Evolutionary conservation across 2,329 filamentous ascomycete species (phyloP).

Genomic region (Eutypella sp.): DNA sequence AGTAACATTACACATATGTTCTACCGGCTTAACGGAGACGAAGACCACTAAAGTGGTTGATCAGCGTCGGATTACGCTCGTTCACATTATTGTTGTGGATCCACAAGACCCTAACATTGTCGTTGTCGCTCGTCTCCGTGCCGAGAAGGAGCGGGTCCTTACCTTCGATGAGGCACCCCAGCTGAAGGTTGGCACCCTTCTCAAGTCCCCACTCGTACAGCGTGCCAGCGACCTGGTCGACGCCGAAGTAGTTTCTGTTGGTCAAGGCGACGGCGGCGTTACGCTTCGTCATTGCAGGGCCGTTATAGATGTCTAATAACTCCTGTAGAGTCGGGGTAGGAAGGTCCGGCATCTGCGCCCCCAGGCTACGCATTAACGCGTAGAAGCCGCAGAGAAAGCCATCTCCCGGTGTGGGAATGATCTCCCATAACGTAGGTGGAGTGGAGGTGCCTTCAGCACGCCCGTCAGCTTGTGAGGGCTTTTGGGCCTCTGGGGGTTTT

Average conservation of each 20-base stretch:
- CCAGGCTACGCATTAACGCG: not conserved
- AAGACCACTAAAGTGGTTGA: not conserved
- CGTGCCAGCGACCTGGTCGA: not conserved
- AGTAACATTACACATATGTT: too few species aligned
- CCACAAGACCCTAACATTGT: not conserved
- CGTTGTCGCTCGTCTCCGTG: not conserved
- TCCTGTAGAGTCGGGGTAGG: not conserved
- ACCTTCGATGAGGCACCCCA: not conserved
- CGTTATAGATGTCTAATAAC: not conserved
- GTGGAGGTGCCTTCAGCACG: not conserved
- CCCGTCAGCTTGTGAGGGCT: too few species aligned
- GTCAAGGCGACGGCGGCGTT: not conserved
- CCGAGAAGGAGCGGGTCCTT: not conserved
- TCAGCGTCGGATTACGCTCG: not conserved
- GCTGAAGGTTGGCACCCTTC: not conserved
- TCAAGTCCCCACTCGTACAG: not conserved
- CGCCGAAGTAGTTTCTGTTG: not conserved
- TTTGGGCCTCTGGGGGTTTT: too few species aligned
- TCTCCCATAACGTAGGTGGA: not conserved
- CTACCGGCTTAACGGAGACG: not conserved
- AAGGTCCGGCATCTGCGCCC: not conserved
- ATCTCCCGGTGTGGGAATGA: not conserved
- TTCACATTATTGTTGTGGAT: not conserved
- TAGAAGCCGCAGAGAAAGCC: not conserved
- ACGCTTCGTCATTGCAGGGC: too few species aligned